Percentiles rank a stretch among this genome's conserved stretches.
Conservation (phyloP, 2,329 filamentous ascomycete genomes). For the Penicillium sp. region DNA sequence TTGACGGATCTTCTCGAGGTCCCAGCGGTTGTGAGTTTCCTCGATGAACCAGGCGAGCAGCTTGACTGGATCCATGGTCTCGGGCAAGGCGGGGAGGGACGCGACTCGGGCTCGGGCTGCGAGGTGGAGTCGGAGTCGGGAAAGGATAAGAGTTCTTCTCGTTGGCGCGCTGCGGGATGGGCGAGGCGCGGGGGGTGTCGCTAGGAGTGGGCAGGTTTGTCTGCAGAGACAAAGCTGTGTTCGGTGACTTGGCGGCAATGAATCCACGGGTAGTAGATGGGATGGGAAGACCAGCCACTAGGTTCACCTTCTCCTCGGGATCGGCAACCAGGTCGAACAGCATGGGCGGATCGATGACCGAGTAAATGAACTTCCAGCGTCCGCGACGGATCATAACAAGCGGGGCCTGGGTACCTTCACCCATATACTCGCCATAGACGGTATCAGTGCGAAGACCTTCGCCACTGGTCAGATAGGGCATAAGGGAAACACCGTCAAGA, state of each 20-base stretch:
- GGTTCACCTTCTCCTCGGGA: slow-evolving; percentile 72
- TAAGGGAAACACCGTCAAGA: slow-evolving; percentile 78
- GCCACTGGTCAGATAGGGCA: slow-evolving; percentile 67
- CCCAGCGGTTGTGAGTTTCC: slow-evolving; percentile 74
- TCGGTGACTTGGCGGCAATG: slow-evolving; percentile 40
- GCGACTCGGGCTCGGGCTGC: slow-evolving; percentile 40
- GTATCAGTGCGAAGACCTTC: slow-evolving; percentile 66
- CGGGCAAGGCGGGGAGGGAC: slow-evolving; percentile 29
- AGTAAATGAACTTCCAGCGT: slow-evolving; percentile 86
- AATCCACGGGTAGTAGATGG: slow-evolving; percentile 30
- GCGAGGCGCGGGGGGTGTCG: slow-evolving; percentile 31
- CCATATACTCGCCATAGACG: slow-evolving; percentile 93
- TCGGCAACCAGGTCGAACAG: slow-evolving; percentile 77
- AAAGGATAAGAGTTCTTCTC: slow-evolving; percentile 24
- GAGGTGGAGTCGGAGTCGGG: slow-evolving; percentile 38
- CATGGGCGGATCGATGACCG: slow-evolving; percentile 77
- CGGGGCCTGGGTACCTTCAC: slow-evolving; percentile 83
- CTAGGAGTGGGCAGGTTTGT: slow-evolving; percentile 32
- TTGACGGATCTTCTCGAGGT: slow-evolving; percentile 73
- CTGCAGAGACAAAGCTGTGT: slow-evolving; percentile 12
- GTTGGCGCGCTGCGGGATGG: slow-evolving; percentile 22
- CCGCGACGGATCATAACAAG: slow-evolving; percentile 93
- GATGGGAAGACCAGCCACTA: slow-evolving; percentile 44
- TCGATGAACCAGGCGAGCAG: slow-evolving; percentile 66
- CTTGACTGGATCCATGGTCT: slow-evolving; percentile 35